Conservation (phyloP, 805 yeast genomes). For the Sugiyamaella americana region DNA sequence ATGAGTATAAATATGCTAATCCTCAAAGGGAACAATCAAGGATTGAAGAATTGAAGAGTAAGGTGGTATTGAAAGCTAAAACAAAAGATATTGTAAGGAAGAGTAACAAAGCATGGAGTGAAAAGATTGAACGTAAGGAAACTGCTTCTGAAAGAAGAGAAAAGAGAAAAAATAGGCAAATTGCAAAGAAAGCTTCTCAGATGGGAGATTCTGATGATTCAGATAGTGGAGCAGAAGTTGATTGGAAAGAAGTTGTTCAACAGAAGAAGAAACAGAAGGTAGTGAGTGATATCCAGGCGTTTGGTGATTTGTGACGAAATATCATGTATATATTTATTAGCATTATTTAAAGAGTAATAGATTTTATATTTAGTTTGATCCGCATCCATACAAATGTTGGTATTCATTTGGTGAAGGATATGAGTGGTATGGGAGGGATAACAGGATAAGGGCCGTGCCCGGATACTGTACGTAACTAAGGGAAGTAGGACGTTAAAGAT, state of each 20-base stretch:
- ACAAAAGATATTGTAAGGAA: slow-evolving; percentile 35
- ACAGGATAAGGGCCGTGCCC: background rate
- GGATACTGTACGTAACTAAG: too few relatives aligned
- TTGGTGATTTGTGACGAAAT: slow-evolving; percentile 26
- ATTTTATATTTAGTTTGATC: too few relatives aligned
- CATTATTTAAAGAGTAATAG: too few relatives aligned
- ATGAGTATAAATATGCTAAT: slow-evolving; percentile 59
- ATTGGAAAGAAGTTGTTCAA: slow-evolving; percentile 83
- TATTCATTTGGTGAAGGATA: too few relatives aligned
- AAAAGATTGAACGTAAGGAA: slow-evolving; percentile 58
- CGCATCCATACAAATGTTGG: too few relatives aligned
- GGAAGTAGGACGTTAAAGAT: too few relatives aligned
- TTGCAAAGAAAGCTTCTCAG: slow-evolving; percentile 44
- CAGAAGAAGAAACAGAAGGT: slow-evolving; percentile 56
- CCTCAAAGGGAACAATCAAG: slow-evolving; percentile 57
- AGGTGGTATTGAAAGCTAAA: slow-evolving; percentile 29
- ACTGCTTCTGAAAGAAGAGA: slow-evolving; percentile 56
- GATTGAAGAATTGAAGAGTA: slow-evolving; percentile 48
- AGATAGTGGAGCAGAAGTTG: slow-evolving; percentile 47
- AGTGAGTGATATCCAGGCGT: slow-evolving; percentile 17
- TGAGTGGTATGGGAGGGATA: background rate
- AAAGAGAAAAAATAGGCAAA: slow-evolving; percentile 59
- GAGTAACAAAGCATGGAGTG: slow-evolving; percentile 64
- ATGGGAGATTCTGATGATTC: slow-evolving; percentile 38
- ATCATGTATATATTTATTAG: too few relatives aligned